Conservation (phyloP, 192 early-diverging fungal genomes). For the Rhizophagus prolifer region DNA sequence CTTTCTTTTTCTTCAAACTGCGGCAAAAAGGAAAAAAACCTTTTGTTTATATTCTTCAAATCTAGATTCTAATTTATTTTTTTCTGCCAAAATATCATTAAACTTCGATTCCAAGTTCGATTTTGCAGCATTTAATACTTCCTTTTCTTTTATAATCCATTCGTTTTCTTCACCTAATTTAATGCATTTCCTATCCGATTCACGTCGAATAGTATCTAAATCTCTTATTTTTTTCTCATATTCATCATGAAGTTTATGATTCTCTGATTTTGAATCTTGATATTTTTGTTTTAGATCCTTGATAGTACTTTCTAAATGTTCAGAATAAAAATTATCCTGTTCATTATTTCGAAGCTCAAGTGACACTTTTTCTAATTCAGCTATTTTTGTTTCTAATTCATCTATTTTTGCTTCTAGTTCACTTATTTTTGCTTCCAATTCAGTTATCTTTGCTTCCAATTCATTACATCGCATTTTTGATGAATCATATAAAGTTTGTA, state of each 20-base stretch:
- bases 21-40: background rate
- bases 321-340: background rate
- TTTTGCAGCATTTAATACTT: background rate
- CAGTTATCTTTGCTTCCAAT: background rate
- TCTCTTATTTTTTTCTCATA: background rate
- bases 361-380: background rate
- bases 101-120: background rate
- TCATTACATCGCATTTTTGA: background rate
- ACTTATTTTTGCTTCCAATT: too few relatives aligned
- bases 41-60: background rate
- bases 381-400: background rate
- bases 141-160: background rate
- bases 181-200: background rate
- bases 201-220: background rate
- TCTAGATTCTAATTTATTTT: background rate
- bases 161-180: background rate
- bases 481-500: background rate
- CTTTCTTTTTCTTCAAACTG: background rate
- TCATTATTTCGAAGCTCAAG: background rate
- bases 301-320: background rate
- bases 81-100: background rate
- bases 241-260: background rate
- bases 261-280: background rate
- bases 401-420: too few relatives aligned
- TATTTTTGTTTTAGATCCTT: constrained; percentile 1